Percentiles rank a stretch among this genome's conserved stretches.
phyloP scores from a whole-genome alignment of 2,329 filamentous ascomycete species.

The Nannizziopsis arthrosporioides region DNA sequence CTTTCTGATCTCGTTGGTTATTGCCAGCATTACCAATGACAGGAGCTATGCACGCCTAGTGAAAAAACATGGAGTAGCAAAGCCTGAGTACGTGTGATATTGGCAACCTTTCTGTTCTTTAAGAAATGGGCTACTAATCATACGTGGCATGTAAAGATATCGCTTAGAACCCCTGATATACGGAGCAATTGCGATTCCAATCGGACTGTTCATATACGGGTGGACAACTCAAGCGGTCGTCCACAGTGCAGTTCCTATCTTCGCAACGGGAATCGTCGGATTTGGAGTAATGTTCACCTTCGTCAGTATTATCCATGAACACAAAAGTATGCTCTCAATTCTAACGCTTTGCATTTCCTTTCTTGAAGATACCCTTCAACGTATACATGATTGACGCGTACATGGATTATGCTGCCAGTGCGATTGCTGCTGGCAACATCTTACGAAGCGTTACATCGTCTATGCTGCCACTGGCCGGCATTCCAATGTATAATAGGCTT shows the following conservation, averaged over 20 bases:
- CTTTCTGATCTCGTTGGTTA: slow-evolving; percentile 45
- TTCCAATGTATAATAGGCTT: slow-evolving; percentile 27
- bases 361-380: neutral
- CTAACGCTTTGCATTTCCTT: neutral
- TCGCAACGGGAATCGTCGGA: slow-evolving; percentile 14
- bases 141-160: slow-evolving; percentile 36
- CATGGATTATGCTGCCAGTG: slow-evolving; percentile 37
- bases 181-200: slow-evolving; percentile 42
- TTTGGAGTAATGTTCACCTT: slow-evolving; percentile 9
- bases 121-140: too few relatives aligned
- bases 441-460: slow-evolving; percentile 37
- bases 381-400: slow-evolving; percentile 51
- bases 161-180: slow-evolving; percentile 46
- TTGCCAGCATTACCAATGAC: slow-evolving; percentile 23
- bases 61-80: slow-evolving; percentile 16
- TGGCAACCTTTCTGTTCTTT: too few relatives aligned
- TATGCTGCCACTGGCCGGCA: slow-evolving; percentile 40
- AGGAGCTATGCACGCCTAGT: slow-evolving; percentile 20
- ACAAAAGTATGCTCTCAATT: neutral
- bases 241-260: slow-evolving; percentile 47
- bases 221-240: slow-evolving; percentile 43
- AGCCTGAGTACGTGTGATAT: slow-evolving; percentile 40
- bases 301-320: neutral
- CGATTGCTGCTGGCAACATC: slow-evolving; percentile 38
- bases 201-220: slow-evolving; percentile 48